phyloP scores from a whole-genome alignment of 2,329 filamentous ascomycete species.

The Cyclaneusma minus region DNA sequence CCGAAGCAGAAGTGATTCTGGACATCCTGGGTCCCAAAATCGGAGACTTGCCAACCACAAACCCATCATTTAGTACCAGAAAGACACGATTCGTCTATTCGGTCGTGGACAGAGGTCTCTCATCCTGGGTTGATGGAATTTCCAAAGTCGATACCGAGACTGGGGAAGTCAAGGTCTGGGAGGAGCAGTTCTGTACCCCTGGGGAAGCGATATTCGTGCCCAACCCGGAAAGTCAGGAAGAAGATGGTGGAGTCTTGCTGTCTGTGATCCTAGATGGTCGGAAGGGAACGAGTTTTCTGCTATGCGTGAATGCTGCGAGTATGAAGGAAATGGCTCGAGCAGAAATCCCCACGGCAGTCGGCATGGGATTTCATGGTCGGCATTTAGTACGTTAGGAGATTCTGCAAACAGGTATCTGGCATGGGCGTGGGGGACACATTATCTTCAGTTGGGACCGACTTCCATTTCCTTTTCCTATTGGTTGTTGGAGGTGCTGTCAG shows the following conservation, averaged over 20 bases:
- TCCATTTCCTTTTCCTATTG: too few relatives aligned
- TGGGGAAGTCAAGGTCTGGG: conserved; percentile 38
- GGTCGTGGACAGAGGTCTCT: conserved; percentile 37
- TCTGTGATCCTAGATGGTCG: conserved; percentile 48
- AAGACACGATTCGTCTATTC: conserved; percentile 45
- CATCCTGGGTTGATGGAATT: conserved; percentile 44
- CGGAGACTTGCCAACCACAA: conserved; percentile 53
- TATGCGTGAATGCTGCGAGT: conserved; percentile 46
- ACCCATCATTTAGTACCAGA: conserved; percentile 34
- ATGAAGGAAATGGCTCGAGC: conserved; percentile 50
- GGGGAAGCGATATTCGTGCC: conserved; percentile 55
- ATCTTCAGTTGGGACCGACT: too few relatives aligned
- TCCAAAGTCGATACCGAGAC: conserved; percentile 49
- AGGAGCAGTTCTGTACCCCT: conserved; percentile 42
- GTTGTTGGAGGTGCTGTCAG: too few relatives aligned
- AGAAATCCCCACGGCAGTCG: conserved; percentile 42
- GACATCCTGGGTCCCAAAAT: conserved; percentile 35
- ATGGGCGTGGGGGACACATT: too few relatives aligned
- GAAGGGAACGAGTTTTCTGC: conserved; percentile 43
- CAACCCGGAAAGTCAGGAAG: conserved; percentile 28
- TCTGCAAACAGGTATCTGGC: conserved; percentile 3
- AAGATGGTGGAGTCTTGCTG: conserved; percentile 49
- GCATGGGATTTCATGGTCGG: conserved; percentile 49
- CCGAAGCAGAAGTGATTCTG: conserved; percentile 21
- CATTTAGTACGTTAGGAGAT: conserved; percentile 19